phyloP scores from a whole-genome alignment of 139 green algal genomes.

The Chlamydomonas sphaeroides region DNA sequence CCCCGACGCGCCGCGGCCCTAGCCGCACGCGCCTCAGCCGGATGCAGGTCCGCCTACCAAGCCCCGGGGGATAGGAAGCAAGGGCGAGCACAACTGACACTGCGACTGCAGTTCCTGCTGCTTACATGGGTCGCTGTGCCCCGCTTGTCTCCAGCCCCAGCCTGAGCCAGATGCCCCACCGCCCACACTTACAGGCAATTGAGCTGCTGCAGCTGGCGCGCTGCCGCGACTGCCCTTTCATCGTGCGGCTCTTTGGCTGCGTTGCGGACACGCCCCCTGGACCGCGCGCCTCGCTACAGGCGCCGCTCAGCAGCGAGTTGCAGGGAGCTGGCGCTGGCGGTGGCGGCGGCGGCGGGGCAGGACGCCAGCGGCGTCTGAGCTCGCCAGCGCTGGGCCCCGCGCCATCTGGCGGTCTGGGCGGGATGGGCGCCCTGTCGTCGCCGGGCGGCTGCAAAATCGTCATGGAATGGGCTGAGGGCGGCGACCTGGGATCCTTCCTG shows the following conservation, averaged over 20 bases:
- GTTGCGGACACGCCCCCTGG: neutral
- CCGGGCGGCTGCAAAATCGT: slow-evolving; percentile 13
- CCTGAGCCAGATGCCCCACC: too few species aligned
- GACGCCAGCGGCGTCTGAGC: neutral
- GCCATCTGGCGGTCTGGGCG: too few species aligned
- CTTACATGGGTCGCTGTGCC: too few species aligned
- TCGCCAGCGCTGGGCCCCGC: too few species aligned
- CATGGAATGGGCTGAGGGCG: slow-evolving; percentile 38
- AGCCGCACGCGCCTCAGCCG: slow-evolving; percentile 1
- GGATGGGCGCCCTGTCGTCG: neutral
- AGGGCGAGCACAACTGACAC: too few species aligned
- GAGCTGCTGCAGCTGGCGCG: slow-evolving; percentile 36
- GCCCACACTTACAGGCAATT: too few species aligned
- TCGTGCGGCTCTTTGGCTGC: slow-evolving; percentile 33
- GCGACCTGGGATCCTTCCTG: slow-evolving; percentile 14
- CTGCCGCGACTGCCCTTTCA: slow-evolving; percentile 35
- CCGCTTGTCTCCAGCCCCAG: too few species aligned
- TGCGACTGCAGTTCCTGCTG: too few species aligned
- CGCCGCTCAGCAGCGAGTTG: neutral
- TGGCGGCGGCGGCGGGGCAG: neutral
- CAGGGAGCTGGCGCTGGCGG: neutral
- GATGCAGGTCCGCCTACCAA: too few species aligned
- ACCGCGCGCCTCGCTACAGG: neutral
- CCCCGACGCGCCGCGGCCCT: neutral
- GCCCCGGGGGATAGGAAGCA: too few species aligned